A percentile compares a stretch with the other conserved stretches of the same genome.
Conservation (phyloP, 345 rosid species). For the Eutrema yunnanense region DNA sequence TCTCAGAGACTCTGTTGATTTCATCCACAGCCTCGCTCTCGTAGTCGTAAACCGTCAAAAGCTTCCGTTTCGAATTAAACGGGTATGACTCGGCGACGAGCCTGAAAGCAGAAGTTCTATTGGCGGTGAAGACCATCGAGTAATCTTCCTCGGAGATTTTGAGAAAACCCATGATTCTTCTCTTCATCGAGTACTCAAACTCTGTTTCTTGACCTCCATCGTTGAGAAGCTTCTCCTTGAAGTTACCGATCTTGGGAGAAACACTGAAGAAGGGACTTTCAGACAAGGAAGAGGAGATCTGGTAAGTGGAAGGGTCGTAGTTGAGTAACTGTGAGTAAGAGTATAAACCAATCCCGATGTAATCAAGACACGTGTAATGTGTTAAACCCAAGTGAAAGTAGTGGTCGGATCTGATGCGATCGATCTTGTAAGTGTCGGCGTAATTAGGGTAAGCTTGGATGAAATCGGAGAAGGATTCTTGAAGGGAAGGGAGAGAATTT, state of each 20-base stretch:
- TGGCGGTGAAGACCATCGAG: constrained; percentile 82
- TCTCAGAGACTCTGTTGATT: constrained; percentile 55
- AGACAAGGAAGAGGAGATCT: constrained; percentile 37
- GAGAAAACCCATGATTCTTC: constrained; percentile 69
- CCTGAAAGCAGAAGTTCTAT: constrained; percentile 87
- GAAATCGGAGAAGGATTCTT: constrained; percentile 59
- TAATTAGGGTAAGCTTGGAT: constrained; percentile 57
- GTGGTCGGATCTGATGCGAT: constrained; percentile 57
- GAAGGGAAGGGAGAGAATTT: constrained; percentile 70
- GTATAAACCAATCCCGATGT: constrained; percentile 83
- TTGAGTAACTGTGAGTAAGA: constrained; percentile 63
- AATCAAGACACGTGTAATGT: constrained; percentile 80
- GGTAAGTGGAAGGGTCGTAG: constrained; percentile 37
- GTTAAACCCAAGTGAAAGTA: constrained; percentile 61
- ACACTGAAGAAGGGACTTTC: constrained; percentile 78
- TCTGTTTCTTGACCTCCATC: constrained; percentile 71
- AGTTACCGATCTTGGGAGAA: constrained; percentile 66
- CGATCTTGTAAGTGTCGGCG: constrained; percentile 47
- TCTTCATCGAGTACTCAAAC: constrained; percentile 63
- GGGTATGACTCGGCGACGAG: constrained; percentile 91
- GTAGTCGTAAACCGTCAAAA: constrained; percentile 80
- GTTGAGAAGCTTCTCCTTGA: constrained; percentile 73
- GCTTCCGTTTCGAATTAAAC: constrained; percentile 50
- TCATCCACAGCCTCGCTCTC: constrained; percentile 82
- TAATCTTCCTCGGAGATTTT: constrained; percentile 71